Base-by-base conservation (phyloP, 2,329 filamentous ascomycete species). In the Fusarium austroafricanum region DNA sequence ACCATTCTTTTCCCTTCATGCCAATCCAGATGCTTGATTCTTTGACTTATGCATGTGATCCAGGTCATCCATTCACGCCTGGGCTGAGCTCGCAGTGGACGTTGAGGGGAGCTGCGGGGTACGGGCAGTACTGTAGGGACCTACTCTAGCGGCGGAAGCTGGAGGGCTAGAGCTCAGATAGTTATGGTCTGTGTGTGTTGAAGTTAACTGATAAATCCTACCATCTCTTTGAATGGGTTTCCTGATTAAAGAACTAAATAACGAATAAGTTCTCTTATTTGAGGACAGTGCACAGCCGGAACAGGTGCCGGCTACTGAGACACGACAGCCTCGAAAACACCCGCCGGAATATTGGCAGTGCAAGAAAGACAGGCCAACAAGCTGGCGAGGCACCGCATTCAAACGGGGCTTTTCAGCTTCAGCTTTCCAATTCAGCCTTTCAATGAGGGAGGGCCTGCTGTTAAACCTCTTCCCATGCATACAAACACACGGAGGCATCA, bases 101-200 rank as follows among this genome's bases (percentile, higher is more conserved):
- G 28, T 66, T 38, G 29, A 61, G 38, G 65, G 65, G 59, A 67
- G 64, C 49, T 67, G 65, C 42, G 65, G 65, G 65, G 29, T 31
- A 31, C 29, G 21, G 21, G 21, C 21, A 31, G 59, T 61, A 42
- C 50, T 45, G 37, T 38, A 39, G 55, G 59, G 40, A 44, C 56
- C 46, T 42, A 40, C n/a, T 21, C 21, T 54, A 54, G 51, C 11
- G 51, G 42, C 42, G 21, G 52, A 39, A 50, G 53, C 43, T 31
- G 26, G 23, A 55, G 47, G 38, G 51, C 40, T 54, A 26, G n/a
- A 42, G 15, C 15, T 49, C 23, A 46, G 39, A n/a, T n/a, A n/a
- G n/a, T 20, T 20, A 52, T 18, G 17, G 44, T 23, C 21, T 23
- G 23, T 14, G 14, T 20, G 31, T 35, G 31, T 28, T 28, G 21